Evolutionary conservation across 768 basidiomycete genomes (phyloP).

Genomic region (Tricholomella constricta): DNA sequence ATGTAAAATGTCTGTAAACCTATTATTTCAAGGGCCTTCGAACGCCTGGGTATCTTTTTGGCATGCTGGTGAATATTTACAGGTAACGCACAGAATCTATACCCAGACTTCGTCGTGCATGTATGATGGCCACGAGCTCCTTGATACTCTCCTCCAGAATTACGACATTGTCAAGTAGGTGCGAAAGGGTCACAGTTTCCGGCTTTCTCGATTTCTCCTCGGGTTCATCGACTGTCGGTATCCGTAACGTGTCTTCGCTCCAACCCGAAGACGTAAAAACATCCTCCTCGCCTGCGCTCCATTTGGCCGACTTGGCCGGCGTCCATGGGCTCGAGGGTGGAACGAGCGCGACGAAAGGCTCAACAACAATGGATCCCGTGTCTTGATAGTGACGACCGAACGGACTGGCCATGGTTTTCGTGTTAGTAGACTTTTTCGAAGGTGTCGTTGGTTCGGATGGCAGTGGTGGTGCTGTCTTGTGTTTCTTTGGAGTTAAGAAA

Average conservation of each 20-base stretch:
- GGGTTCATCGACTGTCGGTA: slow-evolving; percentile 30
- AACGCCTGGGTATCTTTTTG: neutral
- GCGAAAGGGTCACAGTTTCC: slow-evolving; percentile 71
- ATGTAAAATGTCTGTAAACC: slow-evolving; percentile 6
- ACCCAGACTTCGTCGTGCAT: slow-evolving; percentile 80
- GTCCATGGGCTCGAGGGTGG: slow-evolving; percentile 69
- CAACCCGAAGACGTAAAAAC: slow-evolving; percentile 55
- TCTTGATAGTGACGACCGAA: slow-evolving; percentile 85
- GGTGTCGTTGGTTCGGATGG: slow-evolving; percentile 48
- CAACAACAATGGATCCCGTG: slow-evolving; percentile 70
- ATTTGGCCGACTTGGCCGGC: slow-evolving; percentile 49
- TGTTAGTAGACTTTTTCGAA: slow-evolving; percentile 38
- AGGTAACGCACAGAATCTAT: slow-evolving; percentile 82
- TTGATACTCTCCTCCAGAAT: slow-evolving; percentile 95
- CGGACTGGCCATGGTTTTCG: slow-evolving; percentile 64
- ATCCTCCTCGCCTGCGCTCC: slow-evolving; percentile 68
- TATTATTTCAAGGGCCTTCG: too few species aligned
- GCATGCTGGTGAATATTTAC: slow-evolving; percentile 34
- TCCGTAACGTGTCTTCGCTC: slow-evolving; percentile 22
- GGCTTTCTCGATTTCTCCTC: slow-evolving; percentile 30
- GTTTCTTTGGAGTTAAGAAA: slow-evolving; percentile 79
- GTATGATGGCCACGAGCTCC: slow-evolving; percentile 84
- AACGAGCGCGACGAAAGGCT: slow-evolving; percentile 65
- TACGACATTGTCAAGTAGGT: slow-evolving; percentile 90
- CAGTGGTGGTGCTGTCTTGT: slow-evolving; percentile 40